Conservation (phyloP, 2,329 filamentous ascomycete genomes). For the Xylariaceae sp. region DNA sequence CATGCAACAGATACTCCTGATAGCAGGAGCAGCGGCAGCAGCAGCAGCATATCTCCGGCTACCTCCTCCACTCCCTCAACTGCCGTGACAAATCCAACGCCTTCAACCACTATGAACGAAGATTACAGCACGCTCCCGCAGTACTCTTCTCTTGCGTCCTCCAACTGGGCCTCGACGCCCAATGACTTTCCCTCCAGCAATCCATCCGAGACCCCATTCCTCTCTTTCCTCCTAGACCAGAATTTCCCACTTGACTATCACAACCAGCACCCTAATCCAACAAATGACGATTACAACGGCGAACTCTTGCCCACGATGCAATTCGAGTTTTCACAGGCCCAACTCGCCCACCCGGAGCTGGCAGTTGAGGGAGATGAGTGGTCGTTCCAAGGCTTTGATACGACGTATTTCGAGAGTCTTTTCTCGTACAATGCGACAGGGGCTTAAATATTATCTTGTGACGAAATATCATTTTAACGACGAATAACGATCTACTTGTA, state of each 20-base stretch:
- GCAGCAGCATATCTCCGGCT: not conserved
- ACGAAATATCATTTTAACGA: not conserved
- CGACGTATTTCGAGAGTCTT: constrained; percentile 27
- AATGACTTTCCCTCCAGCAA: not conserved
- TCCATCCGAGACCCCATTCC: no score
- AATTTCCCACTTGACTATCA: constrained; percentile 10
- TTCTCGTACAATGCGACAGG: constrained; percentile 15
- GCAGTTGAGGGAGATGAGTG: constrained; percentile 35
- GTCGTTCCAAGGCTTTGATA: constrained; percentile 37
- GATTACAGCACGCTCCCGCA: constrained; percentile 2
- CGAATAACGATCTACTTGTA: no score
- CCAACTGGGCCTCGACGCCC: constrained; percentile 5
- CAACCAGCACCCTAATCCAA: no score
- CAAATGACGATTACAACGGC: constrained; percentile 1
- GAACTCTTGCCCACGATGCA: constrained; percentile 20
- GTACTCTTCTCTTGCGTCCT: not conserved
- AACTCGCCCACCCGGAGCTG: constrained; percentile 27
- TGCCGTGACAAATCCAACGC: not conserved
- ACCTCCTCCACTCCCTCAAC: not conserved
- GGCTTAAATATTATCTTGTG: not conserved
- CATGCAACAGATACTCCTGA: constrained; percentile 7
- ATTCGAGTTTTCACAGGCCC: constrained; percentile 22
- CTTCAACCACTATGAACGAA: not conserved
- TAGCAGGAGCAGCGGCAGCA: not conserved
- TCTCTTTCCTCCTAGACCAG: not conserved